Evolutionary conservation across 352 stramenopile genomes (phyloP).

Genomic region (Pythium sukuiense): DNA sequence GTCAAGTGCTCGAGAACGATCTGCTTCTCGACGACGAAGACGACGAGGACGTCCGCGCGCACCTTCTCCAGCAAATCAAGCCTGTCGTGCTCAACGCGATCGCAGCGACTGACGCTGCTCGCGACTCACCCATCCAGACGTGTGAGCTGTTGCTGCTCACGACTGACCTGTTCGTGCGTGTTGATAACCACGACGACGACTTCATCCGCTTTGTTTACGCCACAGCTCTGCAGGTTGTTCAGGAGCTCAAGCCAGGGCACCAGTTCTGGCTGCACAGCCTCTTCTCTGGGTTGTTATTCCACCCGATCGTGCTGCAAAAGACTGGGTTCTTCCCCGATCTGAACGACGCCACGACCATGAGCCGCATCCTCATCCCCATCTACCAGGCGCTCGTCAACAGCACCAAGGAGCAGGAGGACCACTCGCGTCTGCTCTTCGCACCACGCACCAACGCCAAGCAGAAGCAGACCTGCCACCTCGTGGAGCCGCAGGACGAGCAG

Average conservation of each 20-base stretch:
- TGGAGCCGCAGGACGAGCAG: slow-evolving; percentile 56
- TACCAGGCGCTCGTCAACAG: slow-evolving; percentile 68
- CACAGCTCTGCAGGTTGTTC: slow-evolving; percentile 40
- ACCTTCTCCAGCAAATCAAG: slow-evolving; percentile 26
- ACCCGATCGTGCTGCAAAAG: slow-evolving; percentile 36
- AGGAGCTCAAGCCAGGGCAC: slow-evolving; percentile 39
- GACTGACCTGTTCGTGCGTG: slow-evolving; percentile 16
- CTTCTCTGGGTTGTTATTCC: slow-evolving; percentile 52
- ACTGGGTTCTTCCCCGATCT: slow-evolving; percentile 47
- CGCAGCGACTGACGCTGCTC: neutral
- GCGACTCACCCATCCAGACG: neutral
- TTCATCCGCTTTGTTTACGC: slow-evolving; percentile 44
- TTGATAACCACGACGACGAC: slow-evolving; percentile 29
- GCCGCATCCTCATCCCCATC: slow-evolving; percentile 55
- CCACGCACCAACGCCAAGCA: slow-evolving; percentile 18
- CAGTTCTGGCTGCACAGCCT: slow-evolving; percentile 52
- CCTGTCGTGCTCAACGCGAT: slow-evolving; percentile 10
- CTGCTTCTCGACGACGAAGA: slow-evolving; percentile 53
- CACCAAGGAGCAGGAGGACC: slow-evolving; percentile 52
- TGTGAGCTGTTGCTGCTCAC: slow-evolving; percentile 24
- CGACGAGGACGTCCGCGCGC: slow-evolving; percentile 41
- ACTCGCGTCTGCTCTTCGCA: slow-evolving; percentile 44
- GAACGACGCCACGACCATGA: slow-evolving; percentile 44
- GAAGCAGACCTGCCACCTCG: slow-evolving; percentile 60
- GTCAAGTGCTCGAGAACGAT: slow-evolving; percentile 29